A percentile compares a stretch with the other conserved stretches of the same genome.
These are phyloP conservation scores for Nakaseomyces glabratus DNA, from an alignment of 1,139 yeast species.

Conservation along the genomic window DNA sequence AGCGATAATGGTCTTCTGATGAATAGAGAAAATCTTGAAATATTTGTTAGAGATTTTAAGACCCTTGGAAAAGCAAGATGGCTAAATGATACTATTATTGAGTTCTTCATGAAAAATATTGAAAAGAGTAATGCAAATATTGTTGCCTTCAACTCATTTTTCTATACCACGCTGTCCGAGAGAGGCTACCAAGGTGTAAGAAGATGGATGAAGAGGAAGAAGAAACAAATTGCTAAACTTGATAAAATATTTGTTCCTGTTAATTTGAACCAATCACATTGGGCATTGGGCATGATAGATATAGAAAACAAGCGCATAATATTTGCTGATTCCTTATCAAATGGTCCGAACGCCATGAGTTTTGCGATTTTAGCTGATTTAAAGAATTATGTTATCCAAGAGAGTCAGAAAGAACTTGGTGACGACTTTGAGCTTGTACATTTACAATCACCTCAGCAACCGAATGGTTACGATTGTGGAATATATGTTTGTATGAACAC, in stretches of 20 bases:
- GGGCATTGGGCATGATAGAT: conserved; percentile 85
- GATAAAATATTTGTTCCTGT: conserved; percentile 74
- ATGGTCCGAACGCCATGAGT: conserved; percentile 42
- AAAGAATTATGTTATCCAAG: conserved; percentile 52
- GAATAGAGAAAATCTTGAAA: conserved; percentile 47
- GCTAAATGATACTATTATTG: conserved; percentile 89
- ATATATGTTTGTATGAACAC: conserved; percentile 83
- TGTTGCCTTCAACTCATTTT: conserved; percentile 81
- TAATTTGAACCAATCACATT: conserved; percentile 73
- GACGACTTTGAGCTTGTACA: conserved; percentile 33
- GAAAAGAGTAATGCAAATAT: conserved; percentile 32
- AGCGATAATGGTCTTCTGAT: conserved; percentile 32
- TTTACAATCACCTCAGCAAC: conserved; percentile 67
- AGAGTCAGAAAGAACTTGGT: conserved; percentile 37
- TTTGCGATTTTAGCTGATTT: conserved; percentile 46
- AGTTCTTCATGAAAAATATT: conserved; percentile 61
- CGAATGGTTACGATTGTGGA: conserved; percentile 92
- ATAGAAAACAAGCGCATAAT: conserved; percentile 48
- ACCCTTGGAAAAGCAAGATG: conserved; percentile 67
- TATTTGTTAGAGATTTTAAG: conserved; percentile 55
- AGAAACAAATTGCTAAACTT: conserved; percentile 54
- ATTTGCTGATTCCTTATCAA: conserved; percentile 66
- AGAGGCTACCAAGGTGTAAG: conserved; percentile 78
- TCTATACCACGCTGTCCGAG: conserved; percentile 58
- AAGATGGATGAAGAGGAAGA: conserved; percentile 84